Evolutionary conservation across 495 filamentous ascomycete species (phyloP).

Genomic region (Aspergillus ostianus): DNA sequence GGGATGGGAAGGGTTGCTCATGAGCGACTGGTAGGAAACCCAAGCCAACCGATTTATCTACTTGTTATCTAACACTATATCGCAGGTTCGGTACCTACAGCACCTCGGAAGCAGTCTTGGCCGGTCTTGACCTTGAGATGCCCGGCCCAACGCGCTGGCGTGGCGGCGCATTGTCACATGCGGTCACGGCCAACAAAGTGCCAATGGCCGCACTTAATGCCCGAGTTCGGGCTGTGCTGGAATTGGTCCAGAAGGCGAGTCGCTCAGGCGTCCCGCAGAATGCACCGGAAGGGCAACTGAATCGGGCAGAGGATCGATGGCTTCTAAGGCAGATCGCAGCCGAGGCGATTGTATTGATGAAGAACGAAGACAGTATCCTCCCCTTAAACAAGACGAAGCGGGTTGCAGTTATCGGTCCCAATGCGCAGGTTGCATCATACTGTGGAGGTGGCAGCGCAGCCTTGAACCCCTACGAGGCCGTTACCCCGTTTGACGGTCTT

Average conservation of each 20-base stretch:
- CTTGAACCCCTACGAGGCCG: constrained; percentile 69
- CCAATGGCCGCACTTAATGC: constrained; percentile 52
- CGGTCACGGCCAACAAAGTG: constrained; percentile 54
- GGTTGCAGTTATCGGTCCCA: constrained; percentile 77
- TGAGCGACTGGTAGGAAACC: constrained; percentile 65
- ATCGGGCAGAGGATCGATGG: constrained; percentile 57
- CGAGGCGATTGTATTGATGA: constrained; percentile 70
- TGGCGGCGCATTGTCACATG: constrained; percentile 51
- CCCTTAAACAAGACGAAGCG: constrained; percentile 57
- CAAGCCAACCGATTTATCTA: no score
- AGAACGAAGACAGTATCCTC: constrained; percentile 63
- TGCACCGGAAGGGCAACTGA: constrained; percentile 55
- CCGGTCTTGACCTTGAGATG: constrained; percentile 71
- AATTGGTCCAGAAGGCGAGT: constrained; percentile 57
- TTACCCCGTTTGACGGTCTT: constrained; percentile 63
- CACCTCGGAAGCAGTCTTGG: constrained; percentile 57
- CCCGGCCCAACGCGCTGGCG: constrained; percentile 61
- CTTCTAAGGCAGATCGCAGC: constrained; percentile 60
- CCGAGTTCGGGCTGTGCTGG: constrained; percentile 54
- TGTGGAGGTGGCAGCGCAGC: constrained; percentile 75
- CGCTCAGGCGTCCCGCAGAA: constrained; percentile 54
- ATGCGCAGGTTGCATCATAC: constrained; percentile 67
- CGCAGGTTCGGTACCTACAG: constrained; percentile 59
- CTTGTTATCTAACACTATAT: no score
- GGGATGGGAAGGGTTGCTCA: constrained; percentile 65